Conservation (phyloP, 345 rosid genomes). For the Gossypium longicalyx region DNA sequence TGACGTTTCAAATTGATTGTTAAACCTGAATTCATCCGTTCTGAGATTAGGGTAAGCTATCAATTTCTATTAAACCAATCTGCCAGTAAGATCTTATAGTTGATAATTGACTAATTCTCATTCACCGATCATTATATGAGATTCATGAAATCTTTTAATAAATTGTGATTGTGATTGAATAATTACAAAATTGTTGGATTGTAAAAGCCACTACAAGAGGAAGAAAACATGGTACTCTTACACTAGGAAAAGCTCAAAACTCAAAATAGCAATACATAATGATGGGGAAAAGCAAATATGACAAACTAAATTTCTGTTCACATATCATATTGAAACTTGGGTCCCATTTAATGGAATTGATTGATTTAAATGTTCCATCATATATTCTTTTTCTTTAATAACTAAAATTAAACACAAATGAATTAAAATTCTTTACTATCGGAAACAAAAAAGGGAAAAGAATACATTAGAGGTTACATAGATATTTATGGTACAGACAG, state of each 20-base stretch:
- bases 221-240: neutral
- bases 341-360: neutral
- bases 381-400: no score
- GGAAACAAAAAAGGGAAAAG: no score
- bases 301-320: neutral
- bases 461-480: neutral
- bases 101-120: neutral
- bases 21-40: neutral
- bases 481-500: neutral
- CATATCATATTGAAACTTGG: neutral
- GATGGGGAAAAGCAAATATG: neutral
- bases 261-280: neutral
- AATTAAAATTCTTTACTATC: no score
- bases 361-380: neutral
- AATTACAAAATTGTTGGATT: no score
- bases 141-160: no score
- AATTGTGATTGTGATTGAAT: no score
- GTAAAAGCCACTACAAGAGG: no score
- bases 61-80: neutral
- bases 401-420: no score
- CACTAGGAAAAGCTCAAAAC: no score
- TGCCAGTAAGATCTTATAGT: neutral
- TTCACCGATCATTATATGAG: no score
- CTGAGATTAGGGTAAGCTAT: neutral
- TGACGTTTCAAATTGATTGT: neutral